These are phyloP conservation scores for Penicillium sp. DNA, from an alignment of 2,329 filamentous ascomycete genomes.

Conservation along the genomic window DNA sequence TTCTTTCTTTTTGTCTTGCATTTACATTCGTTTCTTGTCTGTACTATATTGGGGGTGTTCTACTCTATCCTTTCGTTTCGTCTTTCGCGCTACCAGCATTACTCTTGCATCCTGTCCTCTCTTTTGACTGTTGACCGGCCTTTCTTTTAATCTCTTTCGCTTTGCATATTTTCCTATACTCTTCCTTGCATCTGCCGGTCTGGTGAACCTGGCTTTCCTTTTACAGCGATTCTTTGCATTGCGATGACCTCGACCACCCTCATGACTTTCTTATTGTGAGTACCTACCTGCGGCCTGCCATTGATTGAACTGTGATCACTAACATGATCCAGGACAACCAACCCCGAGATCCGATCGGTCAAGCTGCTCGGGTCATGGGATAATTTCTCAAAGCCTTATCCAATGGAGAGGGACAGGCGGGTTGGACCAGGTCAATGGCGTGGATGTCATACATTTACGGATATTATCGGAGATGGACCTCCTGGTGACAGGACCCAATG, in stretches of 20 bases:
- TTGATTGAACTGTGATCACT: constrained; percentile 17
- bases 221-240: constrained; percentile 23
- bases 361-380: constrained; percentile 93
- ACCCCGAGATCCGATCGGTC: constrained; percentile 62
- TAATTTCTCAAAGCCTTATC: constrained; percentile 81
- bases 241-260: constrained; percentile 44
- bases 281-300: not conserved
- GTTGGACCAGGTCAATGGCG: constrained; percentile 80
- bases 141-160: not conserved
- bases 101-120: constrained; percentile 14
- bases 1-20: constrained; percentile 24
- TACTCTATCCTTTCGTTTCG: constrained; percentile 9
- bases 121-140: constrained; percentile 14
- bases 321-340: constrained; percentile 39
- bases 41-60: constrained; percentile 22
- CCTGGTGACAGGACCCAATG: constrained; percentile 58
- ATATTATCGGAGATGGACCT: constrained; percentile 82
- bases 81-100: constrained; percentile 19
- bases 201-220: constrained; percentile 13
- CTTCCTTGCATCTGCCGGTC: constrained; percentile 15
- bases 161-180: constrained; percentile 9
- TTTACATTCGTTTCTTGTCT: constrained; percentile 27
- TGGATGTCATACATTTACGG: constrained; percentile 83
- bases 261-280: constrained; percentile 47
- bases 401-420: constrained; percentile 79